Percentiles rank a stretch among this genome's conserved stretches.
Evolutionary conservation across 768 basidiomycete genomes (phyloP).

Genomic region (Xerocomellus amylosporus): DNA sequence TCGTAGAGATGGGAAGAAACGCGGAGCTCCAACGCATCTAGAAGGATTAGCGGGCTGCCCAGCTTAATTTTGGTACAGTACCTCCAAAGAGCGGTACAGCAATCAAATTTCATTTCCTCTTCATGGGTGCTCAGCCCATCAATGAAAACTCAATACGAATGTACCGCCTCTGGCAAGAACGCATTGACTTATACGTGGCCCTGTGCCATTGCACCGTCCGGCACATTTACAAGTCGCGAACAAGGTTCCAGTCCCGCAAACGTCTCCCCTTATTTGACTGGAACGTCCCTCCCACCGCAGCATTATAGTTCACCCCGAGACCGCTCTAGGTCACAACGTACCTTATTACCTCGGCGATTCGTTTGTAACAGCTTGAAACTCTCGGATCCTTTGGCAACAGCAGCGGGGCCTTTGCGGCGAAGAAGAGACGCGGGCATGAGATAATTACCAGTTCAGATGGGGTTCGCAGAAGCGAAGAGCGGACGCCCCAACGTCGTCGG

Average conservation of each 20-base stretch:
- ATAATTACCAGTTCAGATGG: not conserved
- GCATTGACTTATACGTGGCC: not conserved
- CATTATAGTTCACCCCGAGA: slow-evolving; percentile 1
- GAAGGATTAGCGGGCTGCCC: not conserved
- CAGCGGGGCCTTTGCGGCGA: slow-evolving; percentile 11
- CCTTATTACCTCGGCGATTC: not conserved
- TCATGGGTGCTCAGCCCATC: slow-evolving; percentile 10
- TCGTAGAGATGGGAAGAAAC: slow-evolving; percentile 11
- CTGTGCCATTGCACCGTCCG: slow-evolving; percentile 2
- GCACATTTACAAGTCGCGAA: not conserved
- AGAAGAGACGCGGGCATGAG: slow-evolving; percentile 6
- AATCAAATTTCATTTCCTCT: slow-evolving; percentile 6
- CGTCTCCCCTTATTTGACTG: not conserved
- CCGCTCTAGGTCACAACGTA: not conserved
- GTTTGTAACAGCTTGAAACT: not conserved
- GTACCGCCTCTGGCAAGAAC: slow-evolving; percentile 9
- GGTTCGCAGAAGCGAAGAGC: not conserved
- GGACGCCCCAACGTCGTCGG: not conserved
- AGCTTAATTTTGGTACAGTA: not conserved
- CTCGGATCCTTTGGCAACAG: slow-evolving; percentile 8
- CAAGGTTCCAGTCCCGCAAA: slow-evolving; percentile 10
- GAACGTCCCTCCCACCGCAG: not conserved
- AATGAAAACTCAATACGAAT: slow-evolving; percentile 2
- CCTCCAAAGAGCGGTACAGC: not conserved
- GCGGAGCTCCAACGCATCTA: not conserved